phyloP scores from a whole-genome alignment of 1,284 basidiomycete genomes.

The Porphyrellus sp. region DNA sequence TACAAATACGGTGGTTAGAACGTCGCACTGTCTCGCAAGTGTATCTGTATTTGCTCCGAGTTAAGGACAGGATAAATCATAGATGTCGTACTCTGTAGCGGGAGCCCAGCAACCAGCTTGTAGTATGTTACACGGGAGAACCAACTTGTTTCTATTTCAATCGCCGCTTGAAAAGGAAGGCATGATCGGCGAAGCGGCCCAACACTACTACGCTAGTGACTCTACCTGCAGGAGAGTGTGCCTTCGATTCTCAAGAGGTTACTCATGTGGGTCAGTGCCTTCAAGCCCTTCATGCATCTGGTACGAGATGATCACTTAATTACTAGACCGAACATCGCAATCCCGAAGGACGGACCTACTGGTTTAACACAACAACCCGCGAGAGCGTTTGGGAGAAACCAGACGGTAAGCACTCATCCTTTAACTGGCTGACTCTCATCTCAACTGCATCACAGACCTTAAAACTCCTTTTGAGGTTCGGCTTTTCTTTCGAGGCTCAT shows the following conservation, averaged over 20 bases:
- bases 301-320: conserved; percentile 6
- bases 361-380: conserved; percentile 76
- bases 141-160: conserved; percentile 6
- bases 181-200: conserved; percentile 5
- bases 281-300: neutral
- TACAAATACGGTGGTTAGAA: conserved; percentile 54
- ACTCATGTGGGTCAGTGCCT: conserved; percentile 33
- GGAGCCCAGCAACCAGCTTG: neutral
- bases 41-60: neutral
- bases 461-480: conserved; percentile 85
- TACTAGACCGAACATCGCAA: conserved; percentile 74
- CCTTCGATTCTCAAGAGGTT: neutral
- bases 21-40: neutral
- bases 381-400: conserved; percentile 89
- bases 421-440: neutral
- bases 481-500: neutral
- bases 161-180: conserved; percentile 25
- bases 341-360: conserved; percentile 81
- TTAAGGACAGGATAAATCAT: neutral
- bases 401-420: conserved; percentile 53
- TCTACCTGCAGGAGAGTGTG: neutral
- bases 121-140: neutral
- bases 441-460: conserved; percentile 47
- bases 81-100: neutral
- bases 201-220: neutral